phyloP scores from a whole-genome alignment of 768 basidiomycete species.

The Macrolepiota fuliginosa region DNA sequence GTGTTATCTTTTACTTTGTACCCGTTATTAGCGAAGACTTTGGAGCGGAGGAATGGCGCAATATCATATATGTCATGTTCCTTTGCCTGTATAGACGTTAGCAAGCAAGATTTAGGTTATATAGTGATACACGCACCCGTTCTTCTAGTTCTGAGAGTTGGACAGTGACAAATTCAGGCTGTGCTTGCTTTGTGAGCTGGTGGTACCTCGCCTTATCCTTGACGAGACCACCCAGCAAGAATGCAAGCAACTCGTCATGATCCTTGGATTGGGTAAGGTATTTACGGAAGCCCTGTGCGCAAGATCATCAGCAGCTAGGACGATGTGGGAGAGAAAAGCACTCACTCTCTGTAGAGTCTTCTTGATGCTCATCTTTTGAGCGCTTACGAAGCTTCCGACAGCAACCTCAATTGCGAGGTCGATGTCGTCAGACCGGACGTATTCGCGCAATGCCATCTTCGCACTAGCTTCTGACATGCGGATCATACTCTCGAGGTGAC shows the following conservation, averaged over 20 bases:
- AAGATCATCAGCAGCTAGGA: conserved; percentile 7
- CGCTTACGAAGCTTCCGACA: conserved; percentile 90
- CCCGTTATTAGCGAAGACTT: conserved; percentile 85
- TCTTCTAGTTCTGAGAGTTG: conserved; percentile 84
- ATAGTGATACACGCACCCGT: conserved; percentile 50
- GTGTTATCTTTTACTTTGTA: conserved; percentile 67
- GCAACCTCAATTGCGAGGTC: conserved; percentile 96
- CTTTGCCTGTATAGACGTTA: conserved; percentile 62
- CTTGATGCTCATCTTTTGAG: conserved; percentile 98
- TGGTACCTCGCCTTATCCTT: conserved; percentile 90
- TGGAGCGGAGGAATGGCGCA: conserved; percentile 79
- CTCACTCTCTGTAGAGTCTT: conserved; percentile 92
- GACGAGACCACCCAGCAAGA: conserved; percentile 89
- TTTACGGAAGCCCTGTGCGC: conserved; percentile 85
- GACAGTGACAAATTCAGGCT: conserved; percentile 75
- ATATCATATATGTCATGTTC: conserved; percentile 96
- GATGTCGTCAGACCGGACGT: conserved; percentile 93
- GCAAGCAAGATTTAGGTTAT: background rate
- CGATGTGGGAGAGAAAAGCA: conserved; percentile 13
- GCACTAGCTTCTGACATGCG: conserved; percentile 98
- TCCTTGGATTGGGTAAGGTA: conserved; percentile 95
- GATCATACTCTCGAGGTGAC: conserved; percentile 98
- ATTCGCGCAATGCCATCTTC: conserved; percentile 97
- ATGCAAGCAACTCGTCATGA: conserved; percentile 92
- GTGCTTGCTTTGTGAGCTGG: conserved; percentile 71